Evolutionary conservation across 306 rosid species (phyloP), one percentile per base, ranked within the genome.

Genomic region (Cicer bijugum): DNA sequence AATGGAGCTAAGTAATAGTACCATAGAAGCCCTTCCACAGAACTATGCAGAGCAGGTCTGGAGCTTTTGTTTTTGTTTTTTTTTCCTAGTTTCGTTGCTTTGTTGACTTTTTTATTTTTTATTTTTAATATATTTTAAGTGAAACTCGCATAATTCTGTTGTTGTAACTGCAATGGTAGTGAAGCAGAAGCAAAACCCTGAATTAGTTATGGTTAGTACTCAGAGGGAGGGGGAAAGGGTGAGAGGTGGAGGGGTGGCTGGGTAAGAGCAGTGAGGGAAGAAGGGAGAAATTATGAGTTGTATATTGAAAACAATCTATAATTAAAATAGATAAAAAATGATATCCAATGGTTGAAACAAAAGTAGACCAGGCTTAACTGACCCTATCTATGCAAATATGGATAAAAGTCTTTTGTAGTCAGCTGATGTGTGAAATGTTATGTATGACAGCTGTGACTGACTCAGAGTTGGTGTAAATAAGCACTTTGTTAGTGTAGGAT

Each of bases 21-120:
- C 91, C 61, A 74, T 82, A 39, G 99, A 94, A 88, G 92, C 99
- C 70, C 95, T 94, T 84, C 97, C 99, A 38, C 93, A 79, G 66
- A 89, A 89, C 72, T 94, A 89, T 67, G 96, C 95, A 65, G 95
- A 91, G 71, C 99, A 94, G 99, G 99, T 94, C 80, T 60, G 75
- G 58, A 65, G 70, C 80, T 61, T 56, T 56, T n/a, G 20, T 38
- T 80, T 28, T 74, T 45, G 60, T 72, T 83, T 73, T 60, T 60
- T 56, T 65, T 56, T 57, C 52, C 57, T 61, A 23, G 77, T 75
- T 79, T 66, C 33, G 71, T 65, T 71, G 11, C 52, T 50, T 47
- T 76, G 14, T 65, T 65, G 51, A 44, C 63, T 28, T 57, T 33
- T 50, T 44, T 53, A n/a, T 46, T 38, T 12, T 44, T 53, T 0